phyloP scores from a whole-genome alignment of 331 rosid genomes.

The Acacia pycnantha region DNA sequence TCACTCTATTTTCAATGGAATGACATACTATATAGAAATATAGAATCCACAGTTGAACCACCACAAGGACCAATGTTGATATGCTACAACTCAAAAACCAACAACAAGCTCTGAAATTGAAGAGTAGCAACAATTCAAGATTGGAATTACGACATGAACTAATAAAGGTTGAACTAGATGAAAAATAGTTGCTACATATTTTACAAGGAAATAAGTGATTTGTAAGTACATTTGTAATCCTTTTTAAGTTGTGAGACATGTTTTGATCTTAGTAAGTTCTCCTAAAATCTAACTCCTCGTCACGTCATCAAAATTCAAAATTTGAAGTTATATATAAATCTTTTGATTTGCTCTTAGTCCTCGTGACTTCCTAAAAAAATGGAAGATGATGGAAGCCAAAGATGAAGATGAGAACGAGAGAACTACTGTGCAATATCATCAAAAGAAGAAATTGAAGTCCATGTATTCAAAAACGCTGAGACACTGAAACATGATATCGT shows the following conservation, averaged over 20 bases:
- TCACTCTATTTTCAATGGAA: background rate
- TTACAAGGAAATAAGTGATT: too few species aligned
- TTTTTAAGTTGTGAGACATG: too few species aligned
- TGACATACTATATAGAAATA: too few species aligned
- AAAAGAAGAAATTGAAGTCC: background rate
- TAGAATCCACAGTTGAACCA: background rate
- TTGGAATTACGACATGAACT: too few species aligned
- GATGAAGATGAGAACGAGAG: background rate
- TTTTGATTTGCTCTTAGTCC: background rate
- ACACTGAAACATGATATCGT: slow-evolving; percentile 77
- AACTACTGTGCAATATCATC: background rate
- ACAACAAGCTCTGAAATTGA: background rate
- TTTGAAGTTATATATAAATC: background rate
- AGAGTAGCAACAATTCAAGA: background rate
- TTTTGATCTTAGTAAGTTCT: too few species aligned
- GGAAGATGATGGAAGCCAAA: background rate
- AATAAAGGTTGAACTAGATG: background rate
- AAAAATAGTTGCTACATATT: too few species aligned
- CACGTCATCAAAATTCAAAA: background rate
- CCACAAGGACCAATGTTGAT: background rate
- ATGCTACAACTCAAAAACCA: background rate
- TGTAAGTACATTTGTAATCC: too few species aligned
- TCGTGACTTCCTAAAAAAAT: background rate
- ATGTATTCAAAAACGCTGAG: slow-evolving; percentile 53
- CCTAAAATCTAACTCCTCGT: too few species aligned